phyloP scores from a whole-genome alignment of 1,284 basidiomycete genomes.

The Cryptococcus sp. region DNA sequence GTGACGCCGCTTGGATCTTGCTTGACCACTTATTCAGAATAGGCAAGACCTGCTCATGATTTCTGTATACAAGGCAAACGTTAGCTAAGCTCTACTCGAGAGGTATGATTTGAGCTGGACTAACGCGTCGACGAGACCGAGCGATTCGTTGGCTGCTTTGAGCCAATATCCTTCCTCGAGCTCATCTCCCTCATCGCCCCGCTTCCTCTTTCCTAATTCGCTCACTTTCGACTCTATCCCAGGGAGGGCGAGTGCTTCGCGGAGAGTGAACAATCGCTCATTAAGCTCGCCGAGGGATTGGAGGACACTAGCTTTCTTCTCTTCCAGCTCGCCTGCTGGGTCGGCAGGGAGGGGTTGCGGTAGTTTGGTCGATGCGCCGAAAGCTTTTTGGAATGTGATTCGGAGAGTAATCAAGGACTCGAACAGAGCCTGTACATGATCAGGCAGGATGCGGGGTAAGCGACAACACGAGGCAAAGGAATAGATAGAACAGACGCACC shows the following conservation, averaged over 20 bases:
- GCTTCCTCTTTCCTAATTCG: conserved; percentile 26
- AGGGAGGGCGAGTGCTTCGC: conserved; percentile 57
- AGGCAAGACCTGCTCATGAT: conserved; percentile 68
- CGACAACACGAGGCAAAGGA: too few relatives aligned
- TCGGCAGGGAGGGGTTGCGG: conserved; percentile 55
- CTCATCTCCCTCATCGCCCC: conserved; percentile 23
- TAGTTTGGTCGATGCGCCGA: conserved; percentile 61
- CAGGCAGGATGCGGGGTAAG: not conserved
- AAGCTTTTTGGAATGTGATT: conserved; percentile 83
- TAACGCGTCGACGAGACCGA: conserved; percentile 42
- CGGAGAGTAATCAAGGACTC: conserved; percentile 80
- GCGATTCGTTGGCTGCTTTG: conserved; percentile 34
- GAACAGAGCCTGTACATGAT: conserved; percentile 66
- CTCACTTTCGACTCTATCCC: conserved; percentile 22
- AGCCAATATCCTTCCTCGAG: conserved; percentile 39
- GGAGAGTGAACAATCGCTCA: conserved; percentile 61
- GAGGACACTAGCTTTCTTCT: conserved; percentile 34
- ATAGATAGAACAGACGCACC: conserved; percentile 58
- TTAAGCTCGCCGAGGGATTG: conserved; percentile 37
- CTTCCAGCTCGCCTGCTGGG: conserved; percentile 31
- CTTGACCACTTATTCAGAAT: conserved; percentile 88
- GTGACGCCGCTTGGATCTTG: conserved; percentile 86
- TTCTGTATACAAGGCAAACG: conserved; percentile 51
- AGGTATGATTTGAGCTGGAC: conserved; percentile 11
- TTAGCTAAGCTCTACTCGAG: not conserved